These are phyloP conservation scores for Quercus wislizeni DNA, from an alignment of 306 rosid species.

Conservation along the genomic window DNA sequence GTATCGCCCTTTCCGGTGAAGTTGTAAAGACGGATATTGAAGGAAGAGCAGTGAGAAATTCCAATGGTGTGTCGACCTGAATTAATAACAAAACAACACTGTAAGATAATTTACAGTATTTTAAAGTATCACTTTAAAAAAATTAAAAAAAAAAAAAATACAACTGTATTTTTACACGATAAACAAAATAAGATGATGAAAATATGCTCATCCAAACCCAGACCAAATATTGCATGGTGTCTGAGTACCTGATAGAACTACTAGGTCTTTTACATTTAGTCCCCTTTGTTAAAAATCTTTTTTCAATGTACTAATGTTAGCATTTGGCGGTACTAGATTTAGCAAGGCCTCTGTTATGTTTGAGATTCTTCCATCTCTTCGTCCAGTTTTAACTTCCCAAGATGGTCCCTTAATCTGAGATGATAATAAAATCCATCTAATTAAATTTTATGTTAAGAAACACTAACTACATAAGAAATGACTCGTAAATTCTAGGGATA, in stretches of 20 bases:
- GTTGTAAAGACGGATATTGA: constrained; percentile 39
- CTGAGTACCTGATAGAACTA: background rate
- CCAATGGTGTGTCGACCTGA: constrained; percentile 48
- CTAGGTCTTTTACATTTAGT: background rate
- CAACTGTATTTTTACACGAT: no score
- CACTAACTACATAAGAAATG: background rate
- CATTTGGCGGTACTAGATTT: background rate
- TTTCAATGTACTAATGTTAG: background rate
- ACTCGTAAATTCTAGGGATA: background rate
- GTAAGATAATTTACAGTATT: no score
- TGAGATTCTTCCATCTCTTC: background rate
- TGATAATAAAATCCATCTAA: background rate
- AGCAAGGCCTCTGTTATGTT: background rate
- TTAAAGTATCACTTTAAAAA: no score
- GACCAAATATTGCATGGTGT: no score
- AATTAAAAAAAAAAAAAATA: no score
- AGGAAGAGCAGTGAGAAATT: constrained; percentile 25
- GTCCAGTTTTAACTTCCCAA: background rate
- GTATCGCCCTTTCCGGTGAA: constrained; percentile 37
- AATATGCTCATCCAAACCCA: no score
- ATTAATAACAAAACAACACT: background rate
- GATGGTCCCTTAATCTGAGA: background rate
- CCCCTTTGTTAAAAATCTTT: background rate
- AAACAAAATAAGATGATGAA: no score
- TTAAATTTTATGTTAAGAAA: background rate